Base-by-base conservation (phyloP, 345 rosid genomes). In the Linum lewisii region DNA sequence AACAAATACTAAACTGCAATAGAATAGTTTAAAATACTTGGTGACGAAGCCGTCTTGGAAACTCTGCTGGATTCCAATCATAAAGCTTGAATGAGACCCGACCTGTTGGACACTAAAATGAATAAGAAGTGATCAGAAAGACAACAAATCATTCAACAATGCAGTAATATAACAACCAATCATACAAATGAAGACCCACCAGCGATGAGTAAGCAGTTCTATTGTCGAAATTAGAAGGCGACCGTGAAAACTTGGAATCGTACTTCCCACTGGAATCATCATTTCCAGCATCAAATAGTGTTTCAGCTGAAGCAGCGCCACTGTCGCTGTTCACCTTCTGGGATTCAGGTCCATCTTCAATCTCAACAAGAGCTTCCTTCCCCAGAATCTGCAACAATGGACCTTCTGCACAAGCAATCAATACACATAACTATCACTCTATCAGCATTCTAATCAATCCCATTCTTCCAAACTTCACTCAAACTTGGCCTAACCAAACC, bases 61-160 rank as follows among this genome's bases (percentile, higher is more conserved):
- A 93, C 72, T 93, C 99, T 2, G 97, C 97, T 1, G 97, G 99
- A 78, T 93, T 93, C 99, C 99, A 93, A 62, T 93, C 99, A 74
- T 89, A 89, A 62, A 92, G 97, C 84, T 87, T 89, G 76, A 87
- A 89, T n/a, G 97, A 89, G 72, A 93, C 87, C 66, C 95, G 84
- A 60, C 95, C 99, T 57, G 99, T 85, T 57, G 99, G 97, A 59
- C 97, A 89, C 99, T 93, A 59, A 57, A 85, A 49, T 19, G 71
- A 68, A 70, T 42, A 42, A 42, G 2, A 42, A 42, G 15, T 42
- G 47, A 6, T 38, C 18, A 42, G 16, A 42, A 42, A 16, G 47
- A 42, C 11, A 64, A 20, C 54, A 34, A 59, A 69, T 69, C 44
- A 79, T 71, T 55, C 24, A 7, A 66, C 23, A 57, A 61, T 42